Base-by-base conservation (phyloP, 306 rosid genomes). In the Rosa rugosa region DNA sequence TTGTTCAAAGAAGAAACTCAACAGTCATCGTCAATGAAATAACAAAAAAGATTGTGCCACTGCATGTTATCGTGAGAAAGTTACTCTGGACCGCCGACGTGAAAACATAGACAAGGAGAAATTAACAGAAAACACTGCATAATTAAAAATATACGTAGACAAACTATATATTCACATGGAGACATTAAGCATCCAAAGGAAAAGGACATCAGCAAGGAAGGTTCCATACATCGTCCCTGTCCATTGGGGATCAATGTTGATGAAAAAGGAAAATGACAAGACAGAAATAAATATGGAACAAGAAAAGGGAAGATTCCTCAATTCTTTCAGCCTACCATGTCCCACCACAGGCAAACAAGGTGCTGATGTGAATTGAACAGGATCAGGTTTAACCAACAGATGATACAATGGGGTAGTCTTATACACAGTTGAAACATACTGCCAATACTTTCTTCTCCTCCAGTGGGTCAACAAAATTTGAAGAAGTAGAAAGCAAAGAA, bases 251-350 rank as follows among this genome's bases (percentile, higher is more conserved):
- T 27, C 53, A 31, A 63, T 11, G 54, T 17, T 50, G 71, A 20
- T 31, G 38, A 36, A 11, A 42, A 38, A 71, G 54, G 38, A 66
- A 72, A n/a, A 67, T 65, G 60, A 65, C 47, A 74, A 50, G 46
- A 75, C 31, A 23, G 17, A 47, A 23, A 64, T 40, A 56, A 63
- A 79, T 40, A 17, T 31, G 42, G 31, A 53, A 72, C 8, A 20
- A 2, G 5, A 80, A 68, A 69, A 64, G 77, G 80, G 79, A 79
- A 66, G 68, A 77, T 76, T 79, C 81, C 45, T 36, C 46, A 65
- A 27, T 53, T 84, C 44, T 41, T 74, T 50, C 11, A 22, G 51
- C 50, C 70, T 62, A 31, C 22, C 50, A 44, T 80, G 17, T 11
- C 78, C 44, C 4, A 2, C 60, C 67, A 5, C 5, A n/a, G 54